Percentiles rank a stretch among this genome's conserved stretches.
Evolutionary conservation across 1,139 yeast genomes (phyloP).

Genomic region (Insectozyma bohioensis): DNA sequence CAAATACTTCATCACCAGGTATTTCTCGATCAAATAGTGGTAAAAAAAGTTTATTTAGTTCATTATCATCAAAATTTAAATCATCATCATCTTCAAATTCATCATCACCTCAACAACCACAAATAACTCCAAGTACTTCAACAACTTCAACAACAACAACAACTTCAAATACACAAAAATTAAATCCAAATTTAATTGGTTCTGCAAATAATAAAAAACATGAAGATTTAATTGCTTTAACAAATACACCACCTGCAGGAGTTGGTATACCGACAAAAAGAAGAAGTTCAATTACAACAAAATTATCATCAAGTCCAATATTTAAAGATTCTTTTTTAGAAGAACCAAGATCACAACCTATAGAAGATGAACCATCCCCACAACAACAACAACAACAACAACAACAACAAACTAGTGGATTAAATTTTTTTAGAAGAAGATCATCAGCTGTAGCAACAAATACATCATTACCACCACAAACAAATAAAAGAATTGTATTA

Average conservation of each 20-base stretch:
- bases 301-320: constrained; percentile 9
- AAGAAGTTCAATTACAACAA: constrained; percentile 12
- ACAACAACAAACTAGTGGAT: too few relatives aligned
- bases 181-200: constrained; percentile 21
- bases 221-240: constrained; percentile 23
- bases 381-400: too few relatives aligned
- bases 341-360: constrained; percentile 6
- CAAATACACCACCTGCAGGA: constrained; percentile 24
- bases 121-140: constrained; percentile 7
- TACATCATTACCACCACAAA: constrained; percentile 1
- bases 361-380: too few relatives aligned
- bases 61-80: constrained; percentile 57
- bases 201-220: constrained; percentile 14
- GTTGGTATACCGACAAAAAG: constrained; percentile 17
- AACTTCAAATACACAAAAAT: constrained; percentile 14
- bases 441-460: constrained; percentile 13
- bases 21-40: constrained; percentile 27
- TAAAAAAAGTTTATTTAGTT: constrained; percentile 47
- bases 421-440: constrained; percentile 14
- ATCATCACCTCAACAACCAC: constrained; percentile 6
- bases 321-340: constrained; percentile 15
- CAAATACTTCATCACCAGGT: constrained; percentile 15
- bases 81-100: constrained; percentile 16
- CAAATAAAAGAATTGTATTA: constrained; percentile 32
- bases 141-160: constrained; percentile 12